phyloP scores from a whole-genome alignment of 2,329 filamentous ascomycete species.

The Ceratocystis ficicola region DNA sequence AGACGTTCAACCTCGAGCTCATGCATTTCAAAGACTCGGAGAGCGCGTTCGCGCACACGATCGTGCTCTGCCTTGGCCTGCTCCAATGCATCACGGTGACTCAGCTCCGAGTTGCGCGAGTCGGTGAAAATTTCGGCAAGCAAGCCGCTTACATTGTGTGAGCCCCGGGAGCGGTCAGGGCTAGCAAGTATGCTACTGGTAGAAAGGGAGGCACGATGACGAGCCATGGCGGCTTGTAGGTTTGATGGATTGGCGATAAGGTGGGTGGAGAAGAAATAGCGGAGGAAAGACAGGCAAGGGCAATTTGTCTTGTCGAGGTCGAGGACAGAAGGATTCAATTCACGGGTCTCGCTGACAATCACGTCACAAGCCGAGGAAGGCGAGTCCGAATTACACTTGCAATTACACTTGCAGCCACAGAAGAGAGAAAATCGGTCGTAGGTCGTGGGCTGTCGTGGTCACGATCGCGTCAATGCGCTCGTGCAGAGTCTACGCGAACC shows the following conservation, averaged over 20 bases:
- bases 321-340: not conserved
- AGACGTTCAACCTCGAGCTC: slow-evolving; percentile 36
- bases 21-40: slow-evolving; percentile 39
- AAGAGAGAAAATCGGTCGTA: not conserved
- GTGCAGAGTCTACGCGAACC: not conserved
- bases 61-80: slow-evolving; percentile 56
- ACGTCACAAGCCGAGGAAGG: not conserved
- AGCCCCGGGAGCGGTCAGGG: slow-evolving; percentile 31
- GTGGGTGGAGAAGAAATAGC: not conserved
- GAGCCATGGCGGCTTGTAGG: slow-evolving; percentile 14
- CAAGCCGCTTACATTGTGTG: slow-evolving; percentile 35
- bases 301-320: not conserved
- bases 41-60: slow-evolving; percentile 43
- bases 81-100: slow-evolving; percentile 53
- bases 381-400: too few relatives aligned
- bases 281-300: not conserved
- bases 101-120: slow-evolving; percentile 48
- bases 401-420: not conserved
- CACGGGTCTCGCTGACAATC: not conserved
- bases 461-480: not conserved
- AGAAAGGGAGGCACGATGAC: slow-evolving; percentile 13
- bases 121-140: slow-evolving; percentile 50
- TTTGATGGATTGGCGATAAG: not conserved
- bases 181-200: slow-evolving; percentile 24
- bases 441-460: not conserved